These are phyloP conservation scores for Lactifluus echinatus DNA, from an alignment of 768 basidiomycete genomes.

Conservation along the genomic window DNA sequence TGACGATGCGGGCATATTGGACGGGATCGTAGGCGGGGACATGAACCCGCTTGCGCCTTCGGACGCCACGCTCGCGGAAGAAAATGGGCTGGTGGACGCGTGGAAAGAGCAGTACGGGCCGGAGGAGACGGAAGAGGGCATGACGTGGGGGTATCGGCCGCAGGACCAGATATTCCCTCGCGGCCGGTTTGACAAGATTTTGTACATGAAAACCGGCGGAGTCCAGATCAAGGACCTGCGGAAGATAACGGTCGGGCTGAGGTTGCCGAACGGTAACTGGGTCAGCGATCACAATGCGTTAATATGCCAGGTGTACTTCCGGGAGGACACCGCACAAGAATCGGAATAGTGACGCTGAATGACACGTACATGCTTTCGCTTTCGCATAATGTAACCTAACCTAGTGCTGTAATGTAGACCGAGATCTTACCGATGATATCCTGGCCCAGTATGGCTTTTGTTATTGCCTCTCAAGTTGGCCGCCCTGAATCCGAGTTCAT, in stretches of 20 bases:
- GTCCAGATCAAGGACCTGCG: constrained; percentile 45
- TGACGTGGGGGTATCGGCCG: constrained; percentile 69
- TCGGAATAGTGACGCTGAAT: neutral
- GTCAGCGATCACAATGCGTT: constrained; percentile 67
- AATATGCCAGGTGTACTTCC: constrained; percentile 30
- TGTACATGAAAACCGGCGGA: constrained; percentile 52
- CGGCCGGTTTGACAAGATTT: constrained; percentile 56
- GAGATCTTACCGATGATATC: no score
- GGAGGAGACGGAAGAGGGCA: constrained; percentile 37
- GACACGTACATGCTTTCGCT: no score
- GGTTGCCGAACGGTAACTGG: constrained; percentile 36
- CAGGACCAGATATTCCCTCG: constrained; percentile 37
- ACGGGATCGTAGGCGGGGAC: constrained; percentile 61
- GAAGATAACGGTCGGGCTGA: constrained; percentile 49
- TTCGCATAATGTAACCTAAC: no score
- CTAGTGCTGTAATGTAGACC: no score
- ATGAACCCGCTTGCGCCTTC: constrained; percentile 55
- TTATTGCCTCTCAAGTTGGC: no score
- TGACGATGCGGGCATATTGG: constrained; percentile 37
- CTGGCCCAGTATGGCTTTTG: no score
- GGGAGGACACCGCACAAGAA: neutral
- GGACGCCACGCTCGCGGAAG: constrained; percentile 36
- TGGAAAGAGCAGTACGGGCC: constrained; percentile 34
- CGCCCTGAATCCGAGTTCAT: no score
- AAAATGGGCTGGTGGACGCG: constrained; percentile 49